Evolutionary conservation across 2,329 filamentous ascomycete species (phyloP), one percentile per base, ranked within the genome.

Genomic region (Pseudogymnoascus sp.): DNA sequence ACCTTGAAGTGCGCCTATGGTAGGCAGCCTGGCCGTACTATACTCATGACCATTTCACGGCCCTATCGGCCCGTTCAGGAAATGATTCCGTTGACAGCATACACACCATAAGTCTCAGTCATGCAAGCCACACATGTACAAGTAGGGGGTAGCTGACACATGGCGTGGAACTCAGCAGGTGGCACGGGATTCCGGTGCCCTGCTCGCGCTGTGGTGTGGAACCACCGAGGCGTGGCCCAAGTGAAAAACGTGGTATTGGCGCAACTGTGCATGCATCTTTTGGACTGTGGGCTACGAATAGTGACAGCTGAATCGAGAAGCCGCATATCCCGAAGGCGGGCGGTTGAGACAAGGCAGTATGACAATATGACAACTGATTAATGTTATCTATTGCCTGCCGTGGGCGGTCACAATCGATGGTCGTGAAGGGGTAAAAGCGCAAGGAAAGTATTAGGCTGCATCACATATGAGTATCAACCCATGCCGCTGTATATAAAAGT

Each of bases 131-230:
- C 45, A 28, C 30, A 30, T 52, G 23, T 15, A 52, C 26, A 9
- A 30, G 45, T 52, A 52, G 45, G 41, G 45, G n/a, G 45, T 23
- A 52, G 45, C 26, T 52, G 45, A 30, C 45, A 52, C 45, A 52
- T 52, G 45, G 45, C 23, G 9, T 18, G 23, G 23, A 30, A 30
- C 23, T 18, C 4, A 18, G 23, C 19, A 30, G 23, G 45, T 30
- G 9, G 26, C 45, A 30, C 23, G n/a, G 41, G 15, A 30, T 30
- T 30, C 45, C 26, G n/a, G 23, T 30, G 26, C 45, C 23, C 23
- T 18, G n/a, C 30, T 52, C 26, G 45, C 23, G 45, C 30, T 30
- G 23, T 26, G 23, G 45, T 52, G 5, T 9, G 26, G 9, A 52
- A 30, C 45, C 45, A 10, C 45, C n/a, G n/a, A n/a, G 26, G 18